Conservation (phyloP, 768 basidiomycete genomes). For the Suillus bovinus region DNA sequence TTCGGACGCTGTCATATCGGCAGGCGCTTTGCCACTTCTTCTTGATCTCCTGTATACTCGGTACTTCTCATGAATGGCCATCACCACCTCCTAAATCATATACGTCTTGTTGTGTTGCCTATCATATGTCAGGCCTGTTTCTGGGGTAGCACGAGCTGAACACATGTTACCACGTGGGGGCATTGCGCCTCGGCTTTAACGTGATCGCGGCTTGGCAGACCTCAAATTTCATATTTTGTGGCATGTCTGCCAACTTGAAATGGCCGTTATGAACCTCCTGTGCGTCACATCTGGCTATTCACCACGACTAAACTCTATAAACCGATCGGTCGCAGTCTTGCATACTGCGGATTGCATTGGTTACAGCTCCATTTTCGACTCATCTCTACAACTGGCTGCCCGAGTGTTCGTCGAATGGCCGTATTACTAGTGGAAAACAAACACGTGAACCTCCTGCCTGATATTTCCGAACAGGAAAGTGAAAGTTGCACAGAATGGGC, state of each 20-base stretch:
- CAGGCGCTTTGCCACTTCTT: not conserved
- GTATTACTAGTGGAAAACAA: not conserved
- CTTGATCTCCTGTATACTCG: not conserved
- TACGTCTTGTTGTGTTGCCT: not conserved
- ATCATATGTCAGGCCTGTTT: not conserved
- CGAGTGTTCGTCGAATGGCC: not conserved
- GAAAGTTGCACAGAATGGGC: not conserved
- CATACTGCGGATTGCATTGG: not conserved
- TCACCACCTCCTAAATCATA: not conserved
- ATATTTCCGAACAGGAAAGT: not conserved
- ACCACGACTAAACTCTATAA: not conserved
- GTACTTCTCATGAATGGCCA: not conserved
- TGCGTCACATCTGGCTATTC: not conserved
- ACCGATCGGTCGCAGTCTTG: not conserved
- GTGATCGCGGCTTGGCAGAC: not conserved
- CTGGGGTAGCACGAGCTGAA: not conserved
- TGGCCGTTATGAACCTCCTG: slow-evolving; percentile 3
- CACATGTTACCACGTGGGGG: not conserved
- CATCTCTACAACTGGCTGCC: not conserved
- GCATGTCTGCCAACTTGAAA: not conserved
- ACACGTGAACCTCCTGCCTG: not conserved
- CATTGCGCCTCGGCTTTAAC: not conserved
- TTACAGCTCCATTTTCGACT: not conserved
- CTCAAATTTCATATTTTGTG: not conserved
- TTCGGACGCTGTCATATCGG: not conserved